Base-by-base conservation (phyloP, 371 early-diverging fungal genomes). In the Mortierella sp. region DNA sequence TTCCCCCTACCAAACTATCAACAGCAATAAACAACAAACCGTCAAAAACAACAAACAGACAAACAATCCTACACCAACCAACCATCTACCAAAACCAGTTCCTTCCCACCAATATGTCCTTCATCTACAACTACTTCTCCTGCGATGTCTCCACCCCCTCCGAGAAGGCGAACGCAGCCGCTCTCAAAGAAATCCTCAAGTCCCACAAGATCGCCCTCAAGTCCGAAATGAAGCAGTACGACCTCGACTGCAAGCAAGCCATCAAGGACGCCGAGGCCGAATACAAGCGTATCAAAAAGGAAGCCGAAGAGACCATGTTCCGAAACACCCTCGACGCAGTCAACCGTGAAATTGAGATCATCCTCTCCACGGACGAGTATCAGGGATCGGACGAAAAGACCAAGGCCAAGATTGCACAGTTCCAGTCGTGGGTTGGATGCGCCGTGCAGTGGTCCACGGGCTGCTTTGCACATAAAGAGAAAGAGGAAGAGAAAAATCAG, bases 101-200 rank as follows among this genome's bases (percentile, higher is more conserved):
- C 48, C 50, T 1, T 3, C 16, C 24, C 54, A 14, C 5, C 28
- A 52, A 42, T 45, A 81, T 81, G 81, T 81, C 81, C 8, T 81
- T 81, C 78, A 77, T 81, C 74, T 81, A 57, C 81, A 77, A 71
- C 28, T 47, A 68, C 75, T 82, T 82, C 42, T 14, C 38, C 68
- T 65, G 57, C 68, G 45, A 70, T 26, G 38, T 57, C 54, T 48
- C 74, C 28, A 74, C 81, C 24, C 71, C 81, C 28, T 45, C 73
- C 13, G 84, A 84, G 44, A 63, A 55, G 55, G 80, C 80, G 70
- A 84, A 80, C 47, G 78, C 75, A 0, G 80, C 75, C 26, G 75
- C 77, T 0, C 34, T 84, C 52, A 84, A 84, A 75, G 80, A 48
- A 28, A 74, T 84, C 47, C 50, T 84, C 78, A 77, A 84, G 54